These are phyloP conservation scores for Phytophthora tentaculata DNA, from an alignment of 352 stramenopile species.

Conservation along the genomic window DNA sequence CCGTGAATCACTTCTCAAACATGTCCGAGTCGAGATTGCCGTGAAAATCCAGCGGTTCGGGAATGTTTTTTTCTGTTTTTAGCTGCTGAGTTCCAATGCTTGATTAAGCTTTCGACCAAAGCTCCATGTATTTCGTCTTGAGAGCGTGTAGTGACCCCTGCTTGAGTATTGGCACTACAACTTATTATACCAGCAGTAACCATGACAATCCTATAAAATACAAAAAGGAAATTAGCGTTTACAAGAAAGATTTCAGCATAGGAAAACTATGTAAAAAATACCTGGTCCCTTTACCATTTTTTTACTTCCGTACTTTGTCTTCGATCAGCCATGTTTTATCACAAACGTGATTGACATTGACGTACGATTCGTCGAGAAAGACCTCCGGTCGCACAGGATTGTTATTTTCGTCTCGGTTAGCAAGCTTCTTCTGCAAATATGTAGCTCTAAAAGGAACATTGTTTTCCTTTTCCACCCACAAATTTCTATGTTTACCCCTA, in stretches of 20 bases:
- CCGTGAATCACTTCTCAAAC: slow-evolving; percentile 9
- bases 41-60: background rate
- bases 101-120: slow-evolving; percentile 1
- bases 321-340: background rate
- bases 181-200: slow-evolving; percentile 12
- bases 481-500: slow-evolving; percentile 8
- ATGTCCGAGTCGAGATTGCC: background rate
- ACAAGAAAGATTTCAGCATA: no score
- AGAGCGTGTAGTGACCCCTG: background rate
- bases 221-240: background rate
- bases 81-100: slow-evolving; percentile 13
- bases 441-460: slow-evolving; percentile 11
- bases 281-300: slow-evolving; percentile 6
- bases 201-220: slow-evolving; percentile 3
- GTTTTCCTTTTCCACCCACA: slow-evolving; percentile 12
- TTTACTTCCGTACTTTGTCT: slow-evolving; percentile 19
- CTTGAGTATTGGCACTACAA: slow-evolving; percentile 5
- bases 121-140: background rate
- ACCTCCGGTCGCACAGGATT: slow-evolving; percentile 24
- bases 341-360: slow-evolving; percentile 13
- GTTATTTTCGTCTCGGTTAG: slow-evolving; percentile 11
- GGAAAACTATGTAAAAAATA: background rate
- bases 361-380: slow-evolving; percentile 25
- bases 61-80: background rate
- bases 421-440: slow-evolving; percentile 16